These are phyloP conservation scores for Puccinellia tenuiflora DNA, from an alignment of 176 grass and related monocot genomes.

Conservation along the genomic window DNA sequence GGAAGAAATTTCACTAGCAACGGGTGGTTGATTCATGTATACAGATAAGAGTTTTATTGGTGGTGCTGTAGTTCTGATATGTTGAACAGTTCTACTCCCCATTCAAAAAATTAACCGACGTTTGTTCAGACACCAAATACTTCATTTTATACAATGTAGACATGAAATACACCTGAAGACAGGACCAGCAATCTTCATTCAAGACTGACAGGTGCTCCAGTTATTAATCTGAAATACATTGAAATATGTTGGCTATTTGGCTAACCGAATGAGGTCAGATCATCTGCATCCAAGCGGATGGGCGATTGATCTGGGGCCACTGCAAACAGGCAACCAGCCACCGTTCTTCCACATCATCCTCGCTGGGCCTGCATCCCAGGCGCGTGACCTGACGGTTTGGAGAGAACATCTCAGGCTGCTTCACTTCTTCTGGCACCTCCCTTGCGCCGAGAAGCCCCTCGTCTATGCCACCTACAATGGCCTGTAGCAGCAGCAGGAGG, in stretches of 20 bases:
- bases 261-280: slow-evolving; percentile 6
- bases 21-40: neutral
- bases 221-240: neutral
- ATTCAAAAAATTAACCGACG: neutral
- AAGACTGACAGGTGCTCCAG: neutral
- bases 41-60: neutral
- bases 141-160: neutral
- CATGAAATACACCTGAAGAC: neutral
- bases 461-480: slow-evolving; percentile 6
- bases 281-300: slow-evolving; percentile 39
- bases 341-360: slow-evolving; percentile 13
- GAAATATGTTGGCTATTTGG: neutral
- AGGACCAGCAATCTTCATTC: neutral
- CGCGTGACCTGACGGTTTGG: neutral
- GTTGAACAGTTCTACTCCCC: neutral
- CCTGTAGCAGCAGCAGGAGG: slow-evolving; percentile 54
- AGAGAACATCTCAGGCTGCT: neutral
- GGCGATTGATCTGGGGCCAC: slow-evolving; percentile 28
- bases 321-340: slow-evolving; percentile 44
- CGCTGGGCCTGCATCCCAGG: neutral
- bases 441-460: neutral
- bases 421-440: neutral
- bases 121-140: neutral
- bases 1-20: neutral
- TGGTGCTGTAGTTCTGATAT: neutral